Evolutionary conservation across 495 filamentous ascomycete species (phyloP), one percentile per base, ranked within the genome.

Genomic region (Talaromyces stipitatus): DNA sequence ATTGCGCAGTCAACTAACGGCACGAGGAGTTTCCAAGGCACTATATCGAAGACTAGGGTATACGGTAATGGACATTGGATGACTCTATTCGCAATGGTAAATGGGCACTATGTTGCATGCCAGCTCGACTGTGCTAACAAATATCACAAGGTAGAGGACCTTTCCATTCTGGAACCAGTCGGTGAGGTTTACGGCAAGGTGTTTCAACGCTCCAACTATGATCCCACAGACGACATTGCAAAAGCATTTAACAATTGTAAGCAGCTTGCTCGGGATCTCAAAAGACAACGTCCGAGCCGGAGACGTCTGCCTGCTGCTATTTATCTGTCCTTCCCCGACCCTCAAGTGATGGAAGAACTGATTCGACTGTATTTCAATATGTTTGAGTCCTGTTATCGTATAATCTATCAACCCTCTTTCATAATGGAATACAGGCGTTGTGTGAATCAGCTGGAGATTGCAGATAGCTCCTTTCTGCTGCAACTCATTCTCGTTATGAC

Each of bases 301-400:
- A 46, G 56, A 6, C 18, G 22, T 30, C 59, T 71, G 10, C 61
- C 69, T 14, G n/a, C 53, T 2, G 64, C 59, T 9, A 36, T 69
- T 1, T 33, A 62, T 54, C 50, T 20, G 1, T 61, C 55, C 3
- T 53, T 71, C 18, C 69, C 66, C 1, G 33, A 45, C 4, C 69
- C 65, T 4, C 64, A 62, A 28, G 51, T 80, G 18, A 66, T 73
- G 9, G 73, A 82, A 54, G 54, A 62, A 12, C 60, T 81, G 61
- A 65, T 73, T 0, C 29, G 54, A 11, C 51, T 72, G 0, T 85
- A 83, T 60, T 78, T 81, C 24, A 51, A 43, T 9, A 72, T 69
- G 0, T 78, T 76, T 57, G 80, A 85, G 57, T 69, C 71, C 0
- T 70, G 67, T n/a, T 66, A 76, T 47, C 67, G 76, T 7, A 78